Evolutionary conservation across 208 protist species (phyloP), one percentile per base, ranked within the genome.

Genomic region (Leishmania braziliensis): DNA sequence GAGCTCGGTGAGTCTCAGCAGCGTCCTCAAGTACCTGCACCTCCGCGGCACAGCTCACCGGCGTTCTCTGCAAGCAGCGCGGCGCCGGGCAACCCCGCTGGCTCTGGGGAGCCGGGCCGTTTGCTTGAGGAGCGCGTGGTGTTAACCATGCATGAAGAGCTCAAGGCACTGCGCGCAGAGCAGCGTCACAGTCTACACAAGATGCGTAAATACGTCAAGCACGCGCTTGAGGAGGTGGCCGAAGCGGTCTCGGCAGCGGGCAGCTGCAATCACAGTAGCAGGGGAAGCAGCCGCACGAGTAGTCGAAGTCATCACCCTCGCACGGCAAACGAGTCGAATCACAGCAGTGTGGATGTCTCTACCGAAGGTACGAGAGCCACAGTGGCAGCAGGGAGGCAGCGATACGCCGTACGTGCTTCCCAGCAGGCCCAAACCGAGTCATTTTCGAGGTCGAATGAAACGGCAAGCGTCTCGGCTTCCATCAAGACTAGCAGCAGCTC

Each of bases 111-210:
- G 53, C 14, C 43, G 72, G 33, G 20, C 29, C 51, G 51, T 26
- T 54, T 39, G 33, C 26, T 77, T 12, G 74, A 77, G 16, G 74
- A 66, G 29, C 56, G 36, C 53, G 18, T 46, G 74, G 23, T n/a
- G 53, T 16, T 63, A 18, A 63, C 71, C 20, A 29, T 85, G 36
- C 78, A 78, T 29, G 71, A 68, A 9, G 84, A 85, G 77, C 71
- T 84, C 43, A 63, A 74, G 66, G 36, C 46, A 20, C 26, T 88
- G 18, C 85, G 76, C 10, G 69, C 39, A 2, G 79, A 85, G 75
- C 81, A 85, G 79, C 68, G 60, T 0, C 73, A 75, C 10, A 82
- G 46, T n/a, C 70, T 88, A 9, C 62, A 66, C 43, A n/a, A 23
- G 16, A 78, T 83, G 75, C 80, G 80, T 14, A 50, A 51, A 5